A percentile compares a stretch with the other conserved stretches of the same genome.
Conservation (phyloP, 139 green algal species). For the Picochlorum sp. region DNA sequence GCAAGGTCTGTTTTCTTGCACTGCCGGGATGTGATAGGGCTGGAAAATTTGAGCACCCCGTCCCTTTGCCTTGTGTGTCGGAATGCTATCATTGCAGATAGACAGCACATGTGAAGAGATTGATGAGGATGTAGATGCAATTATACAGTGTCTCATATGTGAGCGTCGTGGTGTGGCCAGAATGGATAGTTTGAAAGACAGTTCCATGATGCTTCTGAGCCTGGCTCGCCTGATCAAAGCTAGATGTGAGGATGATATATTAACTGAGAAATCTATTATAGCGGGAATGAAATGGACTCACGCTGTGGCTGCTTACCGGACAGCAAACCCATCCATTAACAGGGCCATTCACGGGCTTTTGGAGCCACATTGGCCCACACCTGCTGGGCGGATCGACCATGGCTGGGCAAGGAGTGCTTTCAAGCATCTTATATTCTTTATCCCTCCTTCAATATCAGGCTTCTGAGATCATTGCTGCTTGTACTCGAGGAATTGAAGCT, state of each 20-base stretch:
- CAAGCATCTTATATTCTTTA: slow-evolving; percentile 1
- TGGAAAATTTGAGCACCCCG: not conserved
- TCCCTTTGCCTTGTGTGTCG: not conserved
- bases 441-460: not conserved
- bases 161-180: no score
- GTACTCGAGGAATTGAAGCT: not conserved
- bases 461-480: not conserved
- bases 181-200: not conserved
- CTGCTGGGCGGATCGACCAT: not conserved
- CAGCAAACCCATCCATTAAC: not conserved
- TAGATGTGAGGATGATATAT: not conserved
- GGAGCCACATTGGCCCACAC: not conserved
- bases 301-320: not conserved
- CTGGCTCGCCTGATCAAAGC: not conserved
- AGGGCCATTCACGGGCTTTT: not conserved
- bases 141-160: no score
- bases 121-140: no score
- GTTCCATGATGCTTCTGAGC: not conserved
- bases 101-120: no score
- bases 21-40: not conserved
- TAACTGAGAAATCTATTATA: not conserved
- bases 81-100: not conserved
- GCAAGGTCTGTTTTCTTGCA: not conserved
- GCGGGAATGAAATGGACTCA: not conserved
- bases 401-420: not conserved